These are phyloP conservation scores for Fusarium falciforme DNA, from an alignment of 2,329 filamentous ascomycete species.

Conservation along the genomic window DNA sequence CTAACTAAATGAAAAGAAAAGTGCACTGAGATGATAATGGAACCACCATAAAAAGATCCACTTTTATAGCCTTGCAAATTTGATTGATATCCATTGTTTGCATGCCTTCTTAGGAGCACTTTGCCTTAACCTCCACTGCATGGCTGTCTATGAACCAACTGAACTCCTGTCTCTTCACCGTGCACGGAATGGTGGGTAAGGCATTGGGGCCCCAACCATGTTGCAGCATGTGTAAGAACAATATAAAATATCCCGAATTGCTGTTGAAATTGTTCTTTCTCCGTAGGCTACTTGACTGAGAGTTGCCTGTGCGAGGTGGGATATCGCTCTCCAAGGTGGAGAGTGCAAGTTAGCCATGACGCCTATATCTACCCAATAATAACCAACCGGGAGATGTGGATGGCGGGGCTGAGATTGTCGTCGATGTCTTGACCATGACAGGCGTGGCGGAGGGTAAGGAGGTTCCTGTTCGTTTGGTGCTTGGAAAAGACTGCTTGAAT, in stretches of 20 bases:
- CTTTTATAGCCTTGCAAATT: background rate
- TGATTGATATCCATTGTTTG: no score
- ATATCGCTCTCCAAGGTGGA: background rate
- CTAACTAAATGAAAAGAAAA: background rate
- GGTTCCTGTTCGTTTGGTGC: background rate
- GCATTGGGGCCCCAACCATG: background rate
- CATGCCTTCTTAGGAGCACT: no score
- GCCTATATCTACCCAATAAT: constrained; percentile 3
- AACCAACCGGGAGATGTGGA: constrained; percentile 9
- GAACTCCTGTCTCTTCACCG: background rate
- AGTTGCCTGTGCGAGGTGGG: background rate
- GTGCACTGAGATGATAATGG: background rate
- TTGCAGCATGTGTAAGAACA: background rate
- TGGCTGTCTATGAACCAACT: background rate
- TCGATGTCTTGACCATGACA: background rate
- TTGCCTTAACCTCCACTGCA: background rate
- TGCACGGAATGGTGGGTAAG: background rate
- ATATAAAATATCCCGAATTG: background rate
- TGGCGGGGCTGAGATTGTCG: background rate
- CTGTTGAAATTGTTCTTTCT: background rate
- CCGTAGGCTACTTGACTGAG: background rate
- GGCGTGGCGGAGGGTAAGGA: background rate
- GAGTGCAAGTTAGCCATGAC: background rate
- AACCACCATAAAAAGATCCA: background rate
- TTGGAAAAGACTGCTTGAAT: background rate